phyloP scores from a whole-genome alignment of 2,329 filamentous ascomycete genomes.

The Celoporthe dispersa region DNA sequence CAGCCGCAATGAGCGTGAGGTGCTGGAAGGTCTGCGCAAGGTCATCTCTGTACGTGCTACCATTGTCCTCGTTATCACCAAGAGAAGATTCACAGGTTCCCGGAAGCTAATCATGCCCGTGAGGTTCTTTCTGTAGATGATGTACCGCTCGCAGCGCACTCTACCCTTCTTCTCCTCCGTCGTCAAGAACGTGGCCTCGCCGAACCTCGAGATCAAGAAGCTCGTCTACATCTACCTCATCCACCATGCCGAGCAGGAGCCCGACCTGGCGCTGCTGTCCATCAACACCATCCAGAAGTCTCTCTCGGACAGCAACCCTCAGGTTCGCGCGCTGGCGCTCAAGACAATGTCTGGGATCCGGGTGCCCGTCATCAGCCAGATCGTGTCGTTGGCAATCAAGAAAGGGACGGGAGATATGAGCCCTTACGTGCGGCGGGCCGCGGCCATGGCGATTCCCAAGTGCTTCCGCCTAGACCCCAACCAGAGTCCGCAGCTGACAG shows the following conservation, averaged over 20 bases:
- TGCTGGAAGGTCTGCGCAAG: constrained; percentile 86
- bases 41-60: constrained; percentile 76
- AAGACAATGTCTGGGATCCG: constrained; percentile 97
- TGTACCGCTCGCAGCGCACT: constrained; percentile 88
- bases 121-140: constrained; percentile 68
- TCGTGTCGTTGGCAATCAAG: constrained; percentile 94
- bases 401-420: constrained; percentile 94
- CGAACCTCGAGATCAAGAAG: constrained; percentile 94
- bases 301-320: constrained; percentile 87
- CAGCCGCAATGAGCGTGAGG: constrained; percentile 89
- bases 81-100: too few relatives aligned
- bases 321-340: constrained; percentile 87
- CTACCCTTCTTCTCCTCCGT: constrained; percentile 95
- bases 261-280: constrained; percentile 90
- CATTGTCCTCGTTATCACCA: constrained; percentile 12
- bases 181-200: constrained; percentile 95
- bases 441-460: constrained; percentile 92
- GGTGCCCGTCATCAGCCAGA: constrained; percentile 98
- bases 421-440: constrained; percentile 88
- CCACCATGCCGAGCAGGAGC: constrained; percentile 94
- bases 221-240: constrained; percentile 98
- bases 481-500: constrained; percentile 82
- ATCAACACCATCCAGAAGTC: constrained; percentile 99
- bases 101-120: not conserved
- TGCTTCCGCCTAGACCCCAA: constrained; percentile 89